These are phyloP conservation scores for Prunus kanzakura DNA, from an alignment of 306 rosid genomes.

Conservation along the genomic window DNA sequence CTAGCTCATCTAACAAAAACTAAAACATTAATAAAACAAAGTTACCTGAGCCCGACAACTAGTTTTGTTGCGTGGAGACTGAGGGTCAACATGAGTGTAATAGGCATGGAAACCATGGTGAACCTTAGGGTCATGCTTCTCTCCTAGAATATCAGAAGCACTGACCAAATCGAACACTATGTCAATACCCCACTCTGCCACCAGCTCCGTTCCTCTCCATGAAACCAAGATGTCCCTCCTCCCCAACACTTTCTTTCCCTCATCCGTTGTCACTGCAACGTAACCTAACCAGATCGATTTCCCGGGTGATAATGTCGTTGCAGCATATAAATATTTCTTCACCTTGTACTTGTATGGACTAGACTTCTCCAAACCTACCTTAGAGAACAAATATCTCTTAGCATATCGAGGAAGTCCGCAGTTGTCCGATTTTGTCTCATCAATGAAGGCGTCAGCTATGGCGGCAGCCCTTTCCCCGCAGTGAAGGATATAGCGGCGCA, in stretches of 20 bases:
- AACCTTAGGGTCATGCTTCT: background rate
- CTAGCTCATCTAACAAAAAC: too few species aligned
- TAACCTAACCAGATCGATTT: conserved; percentile 73
- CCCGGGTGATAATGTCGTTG: conserved; percentile 39
- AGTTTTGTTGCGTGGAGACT: background rate
- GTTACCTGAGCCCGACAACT: conserved; percentile 20
- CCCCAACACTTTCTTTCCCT: conserved; percentile 54
- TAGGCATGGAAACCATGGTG: conserved; percentile 13
- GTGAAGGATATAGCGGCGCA: conserved; percentile 45
- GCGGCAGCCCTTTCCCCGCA: conserved; percentile 67
- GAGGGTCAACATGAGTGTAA: background rate
- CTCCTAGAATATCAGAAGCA: background rate
- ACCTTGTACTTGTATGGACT: conserved; percentile 44
- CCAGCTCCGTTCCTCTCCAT: conserved; percentile 66
- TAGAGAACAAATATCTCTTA: conserved; percentile 43
- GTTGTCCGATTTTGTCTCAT: conserved; percentile 32
- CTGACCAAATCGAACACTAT: background rate
- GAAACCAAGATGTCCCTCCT: conserved; percentile 69
- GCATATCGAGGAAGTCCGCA: conserved; percentile 37
- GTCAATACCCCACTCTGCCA: conserved; percentile 42
- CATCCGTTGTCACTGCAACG: conserved; percentile 61
- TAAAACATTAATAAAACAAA: background rate
- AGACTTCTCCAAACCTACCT: conserved; percentile 34
- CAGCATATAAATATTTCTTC: conserved; percentile 41
- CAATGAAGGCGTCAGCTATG: conserved; percentile 41